Evolutionary conservation across 495 filamentous ascomycete genomes (phyloP), one percentile per base, ranked within the genome.

Genomic region (Podospora comata): DNA sequence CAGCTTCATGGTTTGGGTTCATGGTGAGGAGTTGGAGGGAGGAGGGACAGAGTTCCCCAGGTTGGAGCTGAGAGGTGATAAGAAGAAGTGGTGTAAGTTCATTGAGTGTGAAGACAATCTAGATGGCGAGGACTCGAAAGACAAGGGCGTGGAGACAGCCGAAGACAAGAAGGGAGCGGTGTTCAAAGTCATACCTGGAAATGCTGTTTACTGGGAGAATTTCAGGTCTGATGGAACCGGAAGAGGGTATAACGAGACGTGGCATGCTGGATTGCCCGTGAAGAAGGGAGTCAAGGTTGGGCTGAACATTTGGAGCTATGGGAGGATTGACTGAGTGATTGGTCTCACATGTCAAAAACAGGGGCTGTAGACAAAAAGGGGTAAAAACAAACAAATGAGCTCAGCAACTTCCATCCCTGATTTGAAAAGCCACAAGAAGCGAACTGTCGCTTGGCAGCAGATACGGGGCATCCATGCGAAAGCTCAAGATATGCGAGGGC

Each of bases 141-240:
- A 56, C 15, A 56, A 56, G 5, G 54, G 5, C 16, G 23, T n/a
- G 11, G 9, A 34, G 20, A 16, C 64, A 16, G 72, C 58, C 5
- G 70, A 60, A 13, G 57, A 55, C 4, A 53, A 44, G 23, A 55
- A 61, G 30, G 81, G 80, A 5, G 75, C 79, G 7, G 75, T 75
- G 2, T 84, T 84, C 68, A 80, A 74, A 71, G 76, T 74, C 0
- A 44, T 78, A 4, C 72, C 81, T 3, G 81, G 82, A 3, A 84
- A 84, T 69, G 81, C 81, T 18, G 81, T 84, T 19, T 83, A 78
- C 60, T 84, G 82, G 82, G 81, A 83, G 73, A 83, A 84, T 67
- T 83, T 84, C 72, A 76, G 76, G 44, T 70, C 80, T 15, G 81
- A 83, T 56, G 77, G 79, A 1, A 78, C 79, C 0, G 80, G 79